phyloP scores from a whole-genome alignment of 2,329 filamentous ascomycete genomes.

The Hyphodiscus sp. region DNA sequence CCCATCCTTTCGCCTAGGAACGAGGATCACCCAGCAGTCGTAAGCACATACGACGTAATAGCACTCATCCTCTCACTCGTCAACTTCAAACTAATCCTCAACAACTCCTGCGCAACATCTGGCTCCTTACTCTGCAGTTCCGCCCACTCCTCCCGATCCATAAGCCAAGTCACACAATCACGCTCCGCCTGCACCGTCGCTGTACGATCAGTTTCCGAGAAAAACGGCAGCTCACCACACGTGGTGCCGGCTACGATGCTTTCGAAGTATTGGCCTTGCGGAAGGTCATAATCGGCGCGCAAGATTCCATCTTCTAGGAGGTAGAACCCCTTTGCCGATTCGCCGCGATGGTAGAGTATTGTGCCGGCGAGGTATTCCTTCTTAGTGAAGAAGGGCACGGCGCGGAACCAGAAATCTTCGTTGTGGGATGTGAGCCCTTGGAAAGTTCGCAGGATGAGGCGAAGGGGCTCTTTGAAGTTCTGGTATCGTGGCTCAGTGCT shows the following conservation, averaged over 20 bases:
- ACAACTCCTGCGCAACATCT: constrained; percentile 74
- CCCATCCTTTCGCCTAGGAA: too few relatives aligned
- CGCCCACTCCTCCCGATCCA: constrained; percentile 67
- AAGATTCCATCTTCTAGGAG: constrained; percentile 85
- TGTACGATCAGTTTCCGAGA: constrained; percentile 81
- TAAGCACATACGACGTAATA: constrained; percentile 48
- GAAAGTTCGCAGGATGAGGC: constrained; percentile 92
- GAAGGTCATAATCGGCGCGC: constrained; percentile 81
- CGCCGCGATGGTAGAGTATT: constrained; percentile 71
- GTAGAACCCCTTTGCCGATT: constrained; percentile 78
- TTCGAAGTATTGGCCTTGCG: constrained; percentile 83
- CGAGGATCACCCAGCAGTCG: constrained; percentile 32
- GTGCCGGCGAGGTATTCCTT: constrained; percentile 62
- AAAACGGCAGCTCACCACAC: constrained; percentile 94
- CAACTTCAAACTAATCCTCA: constrained; percentile 84
- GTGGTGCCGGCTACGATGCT: constrained; percentile 92
- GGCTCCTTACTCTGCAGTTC: constrained; percentile 65
- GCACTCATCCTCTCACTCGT: constrained; percentile 87
- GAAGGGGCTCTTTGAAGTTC: constrained; percentile 81
- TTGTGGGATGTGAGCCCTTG: constrained; percentile 78
- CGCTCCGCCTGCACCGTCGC: constrained; percentile 80
- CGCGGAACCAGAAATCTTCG: constrained; percentile 92
- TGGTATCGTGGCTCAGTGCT: constrained; percentile 64
- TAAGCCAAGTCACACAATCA: constrained; percentile 75
- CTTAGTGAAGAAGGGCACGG: constrained; percentile 66